Conservation (phyloP, 192 early-diverging fungal genomes). For the Haplosporangium gracile region DNA sequence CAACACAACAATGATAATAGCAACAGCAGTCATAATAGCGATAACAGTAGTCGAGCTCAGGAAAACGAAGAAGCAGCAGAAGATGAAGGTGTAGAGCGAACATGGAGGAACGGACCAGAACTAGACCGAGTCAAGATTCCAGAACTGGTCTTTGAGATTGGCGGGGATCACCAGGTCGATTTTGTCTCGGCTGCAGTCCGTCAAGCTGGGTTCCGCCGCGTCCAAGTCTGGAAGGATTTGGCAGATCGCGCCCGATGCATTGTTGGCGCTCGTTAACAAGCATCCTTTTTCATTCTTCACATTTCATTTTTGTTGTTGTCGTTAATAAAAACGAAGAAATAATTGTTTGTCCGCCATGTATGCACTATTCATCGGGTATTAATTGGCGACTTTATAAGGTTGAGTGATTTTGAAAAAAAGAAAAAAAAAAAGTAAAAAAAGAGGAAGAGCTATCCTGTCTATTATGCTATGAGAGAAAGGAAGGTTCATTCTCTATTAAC, state of each 20-base stretch:
- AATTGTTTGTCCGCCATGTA: too few relatives aligned
- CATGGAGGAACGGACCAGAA: conserved; percentile 47
- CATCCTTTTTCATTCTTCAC: too few relatives aligned
- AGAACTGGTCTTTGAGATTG: conserved; percentile 87
- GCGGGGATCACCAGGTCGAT: conserved; percentile 77
- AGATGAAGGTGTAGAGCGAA: not conserved
- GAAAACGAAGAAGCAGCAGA: not conserved
- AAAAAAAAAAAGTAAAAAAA: not conserved
- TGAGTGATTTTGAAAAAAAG: not conserved
- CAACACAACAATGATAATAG: too few relatives aligned
- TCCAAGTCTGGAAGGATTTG: conserved; percentile 85
- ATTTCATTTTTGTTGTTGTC: not conserved
- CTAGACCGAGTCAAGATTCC: conserved; percentile 59
- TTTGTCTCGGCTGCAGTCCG: conserved; percentile 60
- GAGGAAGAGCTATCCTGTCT: not conserved
- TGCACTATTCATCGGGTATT: not conserved
- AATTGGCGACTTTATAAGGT: not conserved
- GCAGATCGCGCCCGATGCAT: conserved; percentile 77
- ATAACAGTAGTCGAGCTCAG: not conserved
- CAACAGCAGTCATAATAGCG: not conserved
- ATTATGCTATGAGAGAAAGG: not conserved
- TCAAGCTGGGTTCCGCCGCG: conserved; percentile 65
- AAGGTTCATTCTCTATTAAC: too few relatives aligned
- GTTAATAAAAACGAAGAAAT: not conserved
- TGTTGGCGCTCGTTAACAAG: conserved; percentile 44